A percentile compares a stretch with the other conserved stretches of the same genome.
These are phyloP conservation scores for Trypanosomatidae sp. DNA, from an alignment of 208 protist genomes.

Conservation along the genomic window DNA sequence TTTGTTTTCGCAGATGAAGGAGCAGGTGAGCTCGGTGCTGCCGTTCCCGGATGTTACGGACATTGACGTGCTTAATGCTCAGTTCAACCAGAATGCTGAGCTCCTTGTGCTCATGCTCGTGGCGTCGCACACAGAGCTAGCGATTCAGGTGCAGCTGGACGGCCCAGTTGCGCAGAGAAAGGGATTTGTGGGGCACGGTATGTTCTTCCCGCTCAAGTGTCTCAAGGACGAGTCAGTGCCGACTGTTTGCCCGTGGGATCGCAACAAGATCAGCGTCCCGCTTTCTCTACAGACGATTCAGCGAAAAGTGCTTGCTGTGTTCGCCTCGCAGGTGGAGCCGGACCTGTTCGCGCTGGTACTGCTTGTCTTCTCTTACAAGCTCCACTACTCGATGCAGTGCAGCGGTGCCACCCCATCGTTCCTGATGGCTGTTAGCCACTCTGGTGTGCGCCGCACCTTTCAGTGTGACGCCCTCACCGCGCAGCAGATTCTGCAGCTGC, in stretches of 20 bases:
- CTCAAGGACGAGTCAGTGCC: slow-evolving; percentile 58
- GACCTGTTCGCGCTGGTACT: slow-evolving; percentile 66
- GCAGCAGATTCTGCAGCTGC: slow-evolving; percentile 68
- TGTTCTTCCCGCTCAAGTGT: slow-evolving; percentile 71
- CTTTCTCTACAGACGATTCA: slow-evolving; percentile 65
- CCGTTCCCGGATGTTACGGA: slow-evolving; percentile 68
- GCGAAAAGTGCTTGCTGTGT: slow-evolving; percentile 54
- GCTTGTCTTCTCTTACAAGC: slow-evolving; percentile 53
- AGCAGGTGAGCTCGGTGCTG: slow-evolving; percentile 59
- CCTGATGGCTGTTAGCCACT: slow-evolving; percentile 47
- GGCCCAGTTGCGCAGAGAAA: slow-evolving; percentile 41
- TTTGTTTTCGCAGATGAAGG: slow-evolving; percentile 67
- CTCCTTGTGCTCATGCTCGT: slow-evolving; percentile 50
- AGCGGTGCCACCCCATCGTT: slow-evolving; percentile 11
- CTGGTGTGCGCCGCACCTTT: slow-evolving; percentile 44
- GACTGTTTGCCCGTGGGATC: slow-evolving; percentile 63
- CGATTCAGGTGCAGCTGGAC: slow-evolving; percentile 63
- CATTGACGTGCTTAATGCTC: slow-evolving; percentile 54
- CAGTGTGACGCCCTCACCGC: slow-evolving; percentile 53
- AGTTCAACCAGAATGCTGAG: slow-evolving; percentile 51
- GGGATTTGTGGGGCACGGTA: slow-evolving; percentile 50
- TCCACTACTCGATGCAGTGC: slow-evolving; percentile 37
- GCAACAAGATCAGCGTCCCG: slow-evolving; percentile 56
- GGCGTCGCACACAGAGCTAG: slow-evolving; percentile 63
- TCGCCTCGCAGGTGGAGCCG: slow-evolving; percentile 53